Conservation (phyloP, 805 yeast genomes). For the Saturnispora diversa region DNA sequence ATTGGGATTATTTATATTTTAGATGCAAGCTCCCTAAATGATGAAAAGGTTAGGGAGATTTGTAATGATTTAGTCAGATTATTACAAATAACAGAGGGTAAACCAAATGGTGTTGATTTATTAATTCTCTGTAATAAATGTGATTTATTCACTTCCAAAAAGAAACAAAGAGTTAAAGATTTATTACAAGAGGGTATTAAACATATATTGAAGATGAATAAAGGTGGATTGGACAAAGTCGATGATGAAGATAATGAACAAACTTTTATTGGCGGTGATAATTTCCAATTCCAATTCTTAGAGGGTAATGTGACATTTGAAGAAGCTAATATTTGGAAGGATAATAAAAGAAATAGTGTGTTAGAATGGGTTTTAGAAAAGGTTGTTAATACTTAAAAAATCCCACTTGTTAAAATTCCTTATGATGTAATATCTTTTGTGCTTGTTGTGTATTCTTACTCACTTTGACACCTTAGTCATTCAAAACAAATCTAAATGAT, state of each 20-base stretch:
- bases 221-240: slow-evolving; percentile 38
- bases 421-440: neutral
- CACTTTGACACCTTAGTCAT: neutral
- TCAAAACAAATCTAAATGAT: too few relatives aligned
- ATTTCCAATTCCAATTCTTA: slow-evolving; percentile 56
- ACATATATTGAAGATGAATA: slow-evolving; percentile 41
- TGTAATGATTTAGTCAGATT: slow-evolving; percentile 54
- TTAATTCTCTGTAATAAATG: slow-evolving; percentile 77
- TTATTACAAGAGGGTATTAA: slow-evolving; percentile 59
- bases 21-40: slow-evolving; percentile 59
- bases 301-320: slow-evolving; percentile 67
- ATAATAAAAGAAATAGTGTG: slow-evolving; percentile 48
- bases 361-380: slow-evolving; percentile 72
- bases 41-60: slow-evolving; percentile 40
- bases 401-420: neutral
- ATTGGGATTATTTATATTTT: slow-evolving; percentile 68
- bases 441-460: neutral
- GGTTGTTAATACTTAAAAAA: slow-evolving; percentile 46
- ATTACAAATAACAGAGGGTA: slow-evolving; percentile 51
- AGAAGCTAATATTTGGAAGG: slow-evolving; percentile 62
- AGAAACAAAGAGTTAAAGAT: slow-evolving; percentile 50
- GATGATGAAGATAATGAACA: slow-evolving; percentile 32
- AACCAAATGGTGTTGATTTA: slow-evolving; percentile 63
- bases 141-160: slow-evolving; percentile 78
- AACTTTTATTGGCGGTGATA: slow-evolving; percentile 35